Conservation (phyloP, 441 rosid genomes). For the Erodium trifolium region DNA sequence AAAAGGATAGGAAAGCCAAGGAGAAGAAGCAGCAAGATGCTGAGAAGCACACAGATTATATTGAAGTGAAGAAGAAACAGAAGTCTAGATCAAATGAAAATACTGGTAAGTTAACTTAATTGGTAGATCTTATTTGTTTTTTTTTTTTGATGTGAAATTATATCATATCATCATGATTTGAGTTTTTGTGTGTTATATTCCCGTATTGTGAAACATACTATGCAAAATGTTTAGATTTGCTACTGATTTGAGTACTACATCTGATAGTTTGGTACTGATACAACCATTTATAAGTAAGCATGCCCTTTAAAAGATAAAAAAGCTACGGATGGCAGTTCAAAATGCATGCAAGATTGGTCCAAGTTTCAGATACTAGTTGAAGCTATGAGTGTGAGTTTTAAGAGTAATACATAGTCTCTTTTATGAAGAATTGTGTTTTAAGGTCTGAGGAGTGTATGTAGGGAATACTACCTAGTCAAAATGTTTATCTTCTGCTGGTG, state of each 20-base stretch:
- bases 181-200: background rate
- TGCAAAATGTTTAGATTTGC: background rate
- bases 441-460: background rate
- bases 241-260: background rate
- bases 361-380: background rate
- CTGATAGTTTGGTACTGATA: background rate
- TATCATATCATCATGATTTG: background rate
- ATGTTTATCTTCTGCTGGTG: background rate
- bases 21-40: conserved; percentile 6
- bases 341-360: background rate
- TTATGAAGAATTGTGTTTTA: background rate
- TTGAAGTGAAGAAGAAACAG: background rate
- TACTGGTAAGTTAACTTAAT: conserved; percentile 9
- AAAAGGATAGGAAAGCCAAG: background rate
- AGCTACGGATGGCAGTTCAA: background rate
- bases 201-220: background rate
- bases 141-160: background rate
- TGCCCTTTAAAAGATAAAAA: background rate
- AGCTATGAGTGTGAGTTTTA: background rate
- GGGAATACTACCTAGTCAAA: background rate
- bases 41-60: background rate
- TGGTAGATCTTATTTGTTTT: background rate
- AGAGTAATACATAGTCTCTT: background rate
- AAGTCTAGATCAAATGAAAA: background rate
- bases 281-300: background rate